These are phyloP conservation scores for Roridomyces roridus DNA, from an alignment of 768 basidiomycete genomes.

Conservation along the genomic window DNA sequence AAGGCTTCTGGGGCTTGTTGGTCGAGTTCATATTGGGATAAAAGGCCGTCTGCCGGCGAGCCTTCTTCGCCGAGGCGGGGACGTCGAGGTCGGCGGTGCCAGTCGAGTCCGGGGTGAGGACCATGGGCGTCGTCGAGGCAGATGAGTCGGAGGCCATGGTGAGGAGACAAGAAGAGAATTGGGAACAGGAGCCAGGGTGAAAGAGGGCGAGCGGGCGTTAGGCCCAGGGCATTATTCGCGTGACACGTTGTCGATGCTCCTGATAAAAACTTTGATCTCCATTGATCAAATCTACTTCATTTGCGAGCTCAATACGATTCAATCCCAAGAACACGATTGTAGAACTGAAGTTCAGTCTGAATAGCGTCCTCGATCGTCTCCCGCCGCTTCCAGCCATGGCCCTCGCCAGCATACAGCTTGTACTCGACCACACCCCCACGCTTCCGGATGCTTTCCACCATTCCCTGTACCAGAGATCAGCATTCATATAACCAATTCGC, in stretches of 20 bases:
- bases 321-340: constrained; percentile 49
- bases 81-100: constrained; percentile 38
- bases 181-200: background rate
- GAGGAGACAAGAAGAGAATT: background rate
- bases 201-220: background rate
- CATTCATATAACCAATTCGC: no score
- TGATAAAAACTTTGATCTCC: background rate
- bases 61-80: constrained; percentile 44
- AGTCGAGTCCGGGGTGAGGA: constrained; percentile 69
- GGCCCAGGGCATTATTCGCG: constrained; percentile 4
- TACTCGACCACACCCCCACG: constrained; percentile 62
- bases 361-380: constrained; percentile 60
- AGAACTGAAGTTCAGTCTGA: constrained; percentile 60
- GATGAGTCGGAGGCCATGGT: constrained; percentile 36
- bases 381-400: constrained; percentile 66
- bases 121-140: constrained; percentile 55
- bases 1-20: constrained; percentile 82
- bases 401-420: constrained; percentile 67
- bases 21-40: constrained; percentile 76
- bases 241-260: constrained; percentile 7
- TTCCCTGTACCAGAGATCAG: constrained; percentile 27
- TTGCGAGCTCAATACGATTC: no score
- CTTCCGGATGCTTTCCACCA: constrained; percentile 58
- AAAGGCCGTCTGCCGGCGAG: constrained; percentile 75
- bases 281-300: no score